Evolutionary conservation across 2,329 filamentous ascomycete genomes (phyloP).

Genomic region (Xylaria sp.): DNA sequence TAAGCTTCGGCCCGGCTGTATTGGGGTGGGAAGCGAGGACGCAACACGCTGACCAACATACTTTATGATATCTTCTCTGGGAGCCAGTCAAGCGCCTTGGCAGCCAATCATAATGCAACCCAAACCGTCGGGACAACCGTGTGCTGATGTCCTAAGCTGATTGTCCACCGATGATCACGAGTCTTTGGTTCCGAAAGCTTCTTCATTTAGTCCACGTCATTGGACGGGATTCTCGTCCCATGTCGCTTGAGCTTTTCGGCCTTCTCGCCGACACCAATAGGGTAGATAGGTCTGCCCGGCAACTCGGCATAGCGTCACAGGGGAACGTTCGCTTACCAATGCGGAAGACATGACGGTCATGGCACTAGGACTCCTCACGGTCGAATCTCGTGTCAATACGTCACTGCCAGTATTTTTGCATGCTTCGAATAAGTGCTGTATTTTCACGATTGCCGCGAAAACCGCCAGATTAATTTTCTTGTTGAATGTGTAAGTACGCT

Average conservation of each 20-base stretch:
- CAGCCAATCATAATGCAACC: conserved; percentile 15
- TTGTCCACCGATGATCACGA: not conserved
- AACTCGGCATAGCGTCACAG: conserved; percentile 3
- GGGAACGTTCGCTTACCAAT: not conserved
- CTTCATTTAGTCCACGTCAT: not conserved
- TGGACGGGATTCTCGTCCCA: not conserved
- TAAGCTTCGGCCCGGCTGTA: not conserved
- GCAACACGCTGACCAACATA: conserved; percentile 21
- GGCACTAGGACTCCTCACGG: conserved; percentile 3
- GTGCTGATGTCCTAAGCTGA: conserved; percentile 4
- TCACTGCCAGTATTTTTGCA: not conserved
- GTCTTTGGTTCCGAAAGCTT: not conserved
- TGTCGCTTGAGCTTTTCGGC: not conserved
- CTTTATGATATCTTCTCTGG: not conserved
- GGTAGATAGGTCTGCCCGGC: conserved; percentile 20
- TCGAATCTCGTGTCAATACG: conserved; percentile 1
- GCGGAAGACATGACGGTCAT: conserved; percentile 11
- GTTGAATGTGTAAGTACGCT: conserved; percentile 14
- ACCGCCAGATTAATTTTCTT: conserved; percentile 26
- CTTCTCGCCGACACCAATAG: conserved; percentile 7
- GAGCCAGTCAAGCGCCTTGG: conserved; percentile 26
- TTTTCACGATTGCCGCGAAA: conserved; percentile 26
- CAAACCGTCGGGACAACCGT: conserved; percentile 4
- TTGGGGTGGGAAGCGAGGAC: conserved; percentile 20
- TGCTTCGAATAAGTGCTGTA: not conserved